These are phyloP conservation scores for Rhodotorula toruloides DNA, from an alignment of 768 basidiomycete species.

Conservation along the genomic window DNA sequence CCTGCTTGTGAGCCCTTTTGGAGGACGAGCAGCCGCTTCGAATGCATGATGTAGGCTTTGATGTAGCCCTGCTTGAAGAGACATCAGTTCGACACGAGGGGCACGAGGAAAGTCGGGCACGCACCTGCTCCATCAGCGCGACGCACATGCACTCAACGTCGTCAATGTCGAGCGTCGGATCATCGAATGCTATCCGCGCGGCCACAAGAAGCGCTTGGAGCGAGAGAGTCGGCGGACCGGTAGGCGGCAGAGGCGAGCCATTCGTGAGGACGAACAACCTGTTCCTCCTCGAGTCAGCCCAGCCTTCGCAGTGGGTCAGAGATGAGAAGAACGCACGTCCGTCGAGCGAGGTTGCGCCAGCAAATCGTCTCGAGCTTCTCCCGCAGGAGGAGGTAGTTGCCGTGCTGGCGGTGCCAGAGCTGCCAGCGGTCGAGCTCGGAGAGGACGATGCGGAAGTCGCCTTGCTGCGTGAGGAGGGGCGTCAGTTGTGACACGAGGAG, in stretches of 20 bases:
- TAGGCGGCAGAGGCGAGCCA: constrained; percentile 13
- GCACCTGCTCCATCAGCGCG: constrained; percentile 41
- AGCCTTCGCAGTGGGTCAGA: not conserved
- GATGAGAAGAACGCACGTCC: constrained; percentile 44
- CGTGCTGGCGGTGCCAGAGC: constrained; percentile 29
- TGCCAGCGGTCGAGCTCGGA: constrained; percentile 13
- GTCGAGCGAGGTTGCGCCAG: constrained; percentile 41
- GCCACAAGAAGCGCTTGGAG: constrained; percentile 26
- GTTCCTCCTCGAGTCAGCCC: too few relatives aligned
- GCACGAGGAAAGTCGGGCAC: not conserved
- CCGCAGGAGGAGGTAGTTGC: constrained; percentile 39
- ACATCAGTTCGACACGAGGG: too few relatives aligned
- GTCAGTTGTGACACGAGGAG: not conserved
- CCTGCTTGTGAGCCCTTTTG: constrained; percentile 39
- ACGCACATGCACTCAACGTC: constrained; percentile 41
- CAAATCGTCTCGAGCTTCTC: constrained; percentile 43
- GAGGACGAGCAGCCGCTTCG: constrained; percentile 38
- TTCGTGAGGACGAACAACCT: constrained; percentile 19
- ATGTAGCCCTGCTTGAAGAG: constrained; percentile 37
- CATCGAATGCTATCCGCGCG: constrained; percentile 28
- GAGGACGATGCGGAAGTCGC: constrained; percentile 26
- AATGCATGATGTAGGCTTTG: constrained; percentile 43
- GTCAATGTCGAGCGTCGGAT: constrained; percentile 35
- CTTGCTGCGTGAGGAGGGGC: constrained; percentile 13
- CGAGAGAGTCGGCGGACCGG: constrained; percentile 35